A percentile compares a stretch with the other conserved stretches of the same genome.
Conservation (phyloP, 306 rosid species). For the Mimosa bimucronata region DNA sequence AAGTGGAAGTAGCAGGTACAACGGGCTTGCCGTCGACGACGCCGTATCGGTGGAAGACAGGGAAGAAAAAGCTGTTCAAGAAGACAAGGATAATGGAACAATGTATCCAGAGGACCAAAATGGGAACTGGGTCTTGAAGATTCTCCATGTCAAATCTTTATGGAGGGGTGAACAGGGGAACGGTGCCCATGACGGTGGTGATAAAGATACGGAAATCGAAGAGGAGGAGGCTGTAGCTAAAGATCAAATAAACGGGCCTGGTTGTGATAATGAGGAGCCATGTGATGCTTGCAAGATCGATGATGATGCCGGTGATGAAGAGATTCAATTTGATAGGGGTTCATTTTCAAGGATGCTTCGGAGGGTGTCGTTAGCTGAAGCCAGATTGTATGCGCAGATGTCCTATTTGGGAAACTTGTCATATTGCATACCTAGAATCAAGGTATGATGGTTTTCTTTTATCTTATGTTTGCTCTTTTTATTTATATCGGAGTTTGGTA, state of each 20-base stretch:
- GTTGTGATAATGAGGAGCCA: slow-evolving; percentile 26
- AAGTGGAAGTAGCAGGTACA: slow-evolving; percentile 41
- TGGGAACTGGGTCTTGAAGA: slow-evolving; percentile 82
- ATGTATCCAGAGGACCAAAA: slow-evolving; percentile 36
- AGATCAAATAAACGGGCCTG: slow-evolving; percentile 23
- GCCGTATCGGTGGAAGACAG: slow-evolving; percentile 55
- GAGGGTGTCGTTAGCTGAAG: slow-evolving; percentile 79
- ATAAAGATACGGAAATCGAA: slow-evolving; percentile 3
- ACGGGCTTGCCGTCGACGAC: slow-evolving; percentile 69
- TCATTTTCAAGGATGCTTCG: slow-evolving; percentile 77
- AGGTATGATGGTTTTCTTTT: slow-evolving; percentile 50
- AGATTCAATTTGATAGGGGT: slow-evolving; percentile 58
- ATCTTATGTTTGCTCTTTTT: neutral
- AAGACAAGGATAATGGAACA: slow-evolving; percentile 32
- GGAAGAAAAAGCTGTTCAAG: slow-evolving; percentile 38
- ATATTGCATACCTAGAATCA: slow-evolving; percentile 68
- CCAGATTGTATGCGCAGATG: slow-evolving; percentile 82
- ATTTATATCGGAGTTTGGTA: neutral
- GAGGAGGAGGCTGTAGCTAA: slow-evolving; percentile 22
- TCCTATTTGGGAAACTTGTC: slow-evolving; percentile 85
- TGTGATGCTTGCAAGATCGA: slow-evolving; percentile 62
- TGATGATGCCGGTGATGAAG: slow-evolving; percentile 37
- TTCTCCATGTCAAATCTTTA: slow-evolving; percentile 64
- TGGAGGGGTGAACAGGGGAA: slow-evolving; percentile 58
- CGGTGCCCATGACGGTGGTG: slow-evolving; percentile 9